Base-by-base conservation (phyloP, 345 rosid genomes). In the Brassica juncea region DNA sequence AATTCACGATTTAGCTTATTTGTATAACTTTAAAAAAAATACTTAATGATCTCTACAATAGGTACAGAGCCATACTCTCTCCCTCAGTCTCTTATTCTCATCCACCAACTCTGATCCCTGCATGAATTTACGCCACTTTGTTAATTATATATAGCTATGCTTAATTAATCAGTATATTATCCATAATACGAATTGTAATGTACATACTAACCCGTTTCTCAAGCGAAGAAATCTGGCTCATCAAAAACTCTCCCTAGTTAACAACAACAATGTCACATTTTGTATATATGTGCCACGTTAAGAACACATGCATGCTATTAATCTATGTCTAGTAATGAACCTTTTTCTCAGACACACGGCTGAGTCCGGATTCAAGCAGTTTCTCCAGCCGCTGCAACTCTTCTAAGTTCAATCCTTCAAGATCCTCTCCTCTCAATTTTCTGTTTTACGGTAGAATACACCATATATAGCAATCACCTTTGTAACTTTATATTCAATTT, bases 51-150 rank as follows among this genome's bases (percentile, higher is more conserved):
- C 12, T 34, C 12, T 27, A 47, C 11, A 66, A 49, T 15, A 47
- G 4, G 28, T 62, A 8, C 63, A 61, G 58, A 35, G 15, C 6
- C 84, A 10, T 87, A 91, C 93, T 66, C 82, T 81, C 64, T 80
- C 89, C 77, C 74, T 87, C 65, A 94, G 83, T 35, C 83, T 84
- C 81, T 74, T 87, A 44, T 94, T 94, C 82, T 94, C 97, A 77
- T 92, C 95, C 91, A 85, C 82, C 87, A 94, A 80, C 57, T 81
- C 81, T 63, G 77, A 81, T 81, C 92, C 97, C 97, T 94, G 83
- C 68, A 3, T 27, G 25, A 6, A 5, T 25, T 42, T 68, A 68
- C 19, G 1, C 32, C 61, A 72, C 3, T 34, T 78, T 78, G 72
- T 61, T 75, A 69, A 14, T 47, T 12, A 30, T 2, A 6, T 16